These are phyloP conservation scores for Paecilomyces variotii DNA, from an alignment of 2,329 filamentous ascomycete species.

Conservation along the genomic window DNA sequence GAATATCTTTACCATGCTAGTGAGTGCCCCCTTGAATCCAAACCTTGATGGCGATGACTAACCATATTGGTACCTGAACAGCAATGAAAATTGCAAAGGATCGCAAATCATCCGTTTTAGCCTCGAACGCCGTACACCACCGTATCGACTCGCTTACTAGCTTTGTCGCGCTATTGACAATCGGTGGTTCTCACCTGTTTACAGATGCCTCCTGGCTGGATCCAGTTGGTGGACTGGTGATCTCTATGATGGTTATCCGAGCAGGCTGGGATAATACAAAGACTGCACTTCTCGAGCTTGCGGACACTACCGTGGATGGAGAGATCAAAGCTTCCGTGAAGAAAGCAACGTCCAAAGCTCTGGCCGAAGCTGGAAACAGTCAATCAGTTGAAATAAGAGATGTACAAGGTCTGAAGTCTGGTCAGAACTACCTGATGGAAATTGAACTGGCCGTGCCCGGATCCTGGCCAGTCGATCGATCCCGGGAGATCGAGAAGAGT, in stretches of 20 bases:
- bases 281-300: conserved; percentile 74
- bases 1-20: conserved; percentile 97
- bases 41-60: conserved; percentile 5
- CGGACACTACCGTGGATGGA: conserved; percentile 80
- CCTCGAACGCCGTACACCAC: conserved; percentile 94
- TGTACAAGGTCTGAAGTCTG: conserved; percentile 85
- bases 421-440: conserved; percentile 92
- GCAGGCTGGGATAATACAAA: conserved; percentile 82
- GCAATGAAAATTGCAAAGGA: conserved; percentile 93
- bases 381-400: conserved; percentile 63
- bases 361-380: conserved; percentile 48
- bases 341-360: conserved; percentile 54
- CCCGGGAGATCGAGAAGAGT: conserved; percentile 60
- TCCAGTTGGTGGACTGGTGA: conserved; percentile 83
- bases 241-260: conserved; percentile 86
- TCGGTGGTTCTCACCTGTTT: conserved; percentile 81
- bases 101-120: conserved; percentile 89
- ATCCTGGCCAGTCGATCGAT: conserved; percentile 65
- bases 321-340: conserved; percentile 69
- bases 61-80: conserved; percentile 27
- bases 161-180: conserved; percentile 82
- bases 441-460: conserved; percentile 75
- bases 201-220: conserved; percentile 86
- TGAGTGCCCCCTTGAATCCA: conserved; percentile 44
- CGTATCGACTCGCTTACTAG: conserved; percentile 92